Evolutionary conservation across 2,329 filamentous ascomycete genomes (phyloP).

Genomic region (Pseudogymnoascus destructans): DNA sequence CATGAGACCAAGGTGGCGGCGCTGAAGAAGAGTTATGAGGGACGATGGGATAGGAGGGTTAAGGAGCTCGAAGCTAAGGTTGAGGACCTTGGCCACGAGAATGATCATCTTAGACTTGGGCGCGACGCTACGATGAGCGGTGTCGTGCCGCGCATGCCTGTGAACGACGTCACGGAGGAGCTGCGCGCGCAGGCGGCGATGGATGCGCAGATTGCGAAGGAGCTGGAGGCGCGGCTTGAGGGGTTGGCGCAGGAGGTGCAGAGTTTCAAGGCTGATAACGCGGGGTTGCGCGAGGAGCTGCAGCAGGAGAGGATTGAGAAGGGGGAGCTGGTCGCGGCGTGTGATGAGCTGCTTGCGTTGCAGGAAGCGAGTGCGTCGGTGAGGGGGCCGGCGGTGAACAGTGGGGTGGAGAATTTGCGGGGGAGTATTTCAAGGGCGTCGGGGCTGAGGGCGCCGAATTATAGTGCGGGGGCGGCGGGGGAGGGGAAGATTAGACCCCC

Average conservation of each 20-base stretch:
- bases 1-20: slow-evolving; percentile 93
- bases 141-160: slow-evolving; percentile 8
- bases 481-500: slow-evolving; percentile 35
- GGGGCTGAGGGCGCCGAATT: slow-evolving; percentile 45
- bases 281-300: slow-evolving; percentile 49
- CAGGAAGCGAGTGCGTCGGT: slow-evolving; percentile 33
- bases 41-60: slow-evolving; percentile 78
- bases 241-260: slow-evolving; percentile 61
- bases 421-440: slow-evolving; percentile 44
- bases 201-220: slow-evolving; percentile 52
- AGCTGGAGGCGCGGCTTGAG: slow-evolving; percentile 60
- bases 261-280: slow-evolving; percentile 58
- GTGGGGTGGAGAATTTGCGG: slow-evolving; percentile 35
- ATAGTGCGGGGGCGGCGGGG: slow-evolving; percentile 25
- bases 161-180: slow-evolving; percentile 28
- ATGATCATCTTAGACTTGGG: slow-evolving; percentile 55
- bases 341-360: slow-evolving; percentile 73
- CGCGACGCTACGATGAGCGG: slow-evolving; percentile 40
- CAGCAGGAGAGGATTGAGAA: slow-evolving; percentile 71
- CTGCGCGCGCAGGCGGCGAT: slow-evolving; percentile 45
- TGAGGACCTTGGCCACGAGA: slow-evolving; percentile 56
- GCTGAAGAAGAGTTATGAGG: slow-evolving; percentile 73
- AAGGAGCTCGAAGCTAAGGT: slow-evolving; percentile 63
- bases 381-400: slow-evolving; percentile 23
- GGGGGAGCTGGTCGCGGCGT: slow-evolving; percentile 66